These are phyloP conservation scores for Triticum timopheevii DNA, from an alignment of 176 grass and related monocot species.

Conservation along the genomic window DNA sequence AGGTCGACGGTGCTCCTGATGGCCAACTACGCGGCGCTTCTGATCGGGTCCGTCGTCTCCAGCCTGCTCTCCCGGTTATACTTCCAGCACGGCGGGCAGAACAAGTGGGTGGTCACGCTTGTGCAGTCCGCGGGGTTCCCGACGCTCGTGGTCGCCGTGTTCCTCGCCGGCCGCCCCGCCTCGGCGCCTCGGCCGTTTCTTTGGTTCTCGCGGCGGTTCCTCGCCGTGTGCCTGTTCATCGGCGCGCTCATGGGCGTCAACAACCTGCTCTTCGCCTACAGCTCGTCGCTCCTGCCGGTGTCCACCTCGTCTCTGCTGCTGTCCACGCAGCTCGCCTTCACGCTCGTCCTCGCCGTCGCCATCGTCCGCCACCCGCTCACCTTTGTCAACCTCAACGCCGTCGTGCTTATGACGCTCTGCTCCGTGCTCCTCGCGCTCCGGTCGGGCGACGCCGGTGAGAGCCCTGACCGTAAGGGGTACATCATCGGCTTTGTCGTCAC, in stretches of 20 bases:
- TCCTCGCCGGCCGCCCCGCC: slow-evolving; percentile 41
- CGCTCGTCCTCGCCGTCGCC: slow-evolving; percentile 59
- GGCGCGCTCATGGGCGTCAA: slow-evolving; percentile 79
- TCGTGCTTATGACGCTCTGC: slow-evolving; percentile 70
- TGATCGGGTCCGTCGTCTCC: slow-evolving; percentile 63
- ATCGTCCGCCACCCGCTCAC: slow-evolving; percentile 76
- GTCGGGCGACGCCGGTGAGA: slow-evolving; percentile 38
- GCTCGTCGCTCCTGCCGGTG: slow-evolving; percentile 77
- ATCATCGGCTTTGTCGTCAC: slow-evolving; percentile 60
- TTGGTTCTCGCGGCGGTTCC: slow-evolving; percentile 47
- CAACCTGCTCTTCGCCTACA: slow-evolving; percentile 79
- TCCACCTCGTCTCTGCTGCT: slow-evolving; percentile 88
- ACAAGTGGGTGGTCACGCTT: slow-evolving; percentile 76
- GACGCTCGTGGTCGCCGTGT: slow-evolving; percentile 47
- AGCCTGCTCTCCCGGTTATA: slow-evolving; percentile 86
- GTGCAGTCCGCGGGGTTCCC: slow-evolving; percentile 87
- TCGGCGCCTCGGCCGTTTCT: slow-evolving; percentile 30
- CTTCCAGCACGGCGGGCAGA: slow-evolving; percentile 68
- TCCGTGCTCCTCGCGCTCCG: slow-evolving; percentile 66
- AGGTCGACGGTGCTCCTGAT: slow-evolving; percentile 32
- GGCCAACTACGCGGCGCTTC: slow-evolving; percentile 63
- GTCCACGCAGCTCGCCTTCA: slow-evolving; percentile 84
- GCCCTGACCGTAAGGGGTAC: slow-evolving; percentile 33
- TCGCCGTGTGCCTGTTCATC: slow-evolving; percentile 48
- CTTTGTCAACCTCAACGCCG: slow-evolving; percentile 83